A percentile compares a stretch with the other conserved stretches of the same genome.
Conservation (phyloP, 495 filamentous ascomycete genomes). For the Xylaria flabelliformis region DNA sequence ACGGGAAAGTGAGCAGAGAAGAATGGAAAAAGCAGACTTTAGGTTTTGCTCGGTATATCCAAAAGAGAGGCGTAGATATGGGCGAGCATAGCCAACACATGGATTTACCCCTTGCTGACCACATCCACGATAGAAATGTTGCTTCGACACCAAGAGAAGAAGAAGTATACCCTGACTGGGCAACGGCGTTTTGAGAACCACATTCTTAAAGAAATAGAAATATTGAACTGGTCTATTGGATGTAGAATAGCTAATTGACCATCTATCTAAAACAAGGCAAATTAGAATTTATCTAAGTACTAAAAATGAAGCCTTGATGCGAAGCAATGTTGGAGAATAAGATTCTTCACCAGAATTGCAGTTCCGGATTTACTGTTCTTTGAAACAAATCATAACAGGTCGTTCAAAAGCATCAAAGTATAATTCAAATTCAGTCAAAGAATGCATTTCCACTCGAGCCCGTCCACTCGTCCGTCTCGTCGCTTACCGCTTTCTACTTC, state of each 20-base stretch:
- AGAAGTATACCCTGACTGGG: slow-evolving; percentile 44
- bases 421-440: too few species aligned
- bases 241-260: not conserved
- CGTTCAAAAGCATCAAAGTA: not conserved
- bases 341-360: not conserved
- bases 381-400: not conserved
- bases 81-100: slow-evolving; percentile 55
- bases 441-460: not conserved
- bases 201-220: not conserved
- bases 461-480: not conserved
- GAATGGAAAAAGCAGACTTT: slow-evolving; percentile 54
- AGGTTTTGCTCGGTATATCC: slow-evolving; percentile 53
- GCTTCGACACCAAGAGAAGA: slow-evolving; percentile 40
- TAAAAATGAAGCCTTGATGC: not conserved
- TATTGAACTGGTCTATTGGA: not conserved
- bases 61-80: slow-evolving; percentile 54
- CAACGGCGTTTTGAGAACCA: slow-evolving; percentile 31
- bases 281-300: not conserved
- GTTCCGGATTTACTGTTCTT: not conserved
- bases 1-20: slow-evolving; percentile 46
- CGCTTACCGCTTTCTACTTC: not conserved
- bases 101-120: slow-evolving; percentile 43
- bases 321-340: not conserved
- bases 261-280: not conserved
- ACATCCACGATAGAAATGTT: slow-evolving; percentile 45